Conservation (phyloP, 768 basidiomycete species). For the Amanita brunnescens region DNA sequence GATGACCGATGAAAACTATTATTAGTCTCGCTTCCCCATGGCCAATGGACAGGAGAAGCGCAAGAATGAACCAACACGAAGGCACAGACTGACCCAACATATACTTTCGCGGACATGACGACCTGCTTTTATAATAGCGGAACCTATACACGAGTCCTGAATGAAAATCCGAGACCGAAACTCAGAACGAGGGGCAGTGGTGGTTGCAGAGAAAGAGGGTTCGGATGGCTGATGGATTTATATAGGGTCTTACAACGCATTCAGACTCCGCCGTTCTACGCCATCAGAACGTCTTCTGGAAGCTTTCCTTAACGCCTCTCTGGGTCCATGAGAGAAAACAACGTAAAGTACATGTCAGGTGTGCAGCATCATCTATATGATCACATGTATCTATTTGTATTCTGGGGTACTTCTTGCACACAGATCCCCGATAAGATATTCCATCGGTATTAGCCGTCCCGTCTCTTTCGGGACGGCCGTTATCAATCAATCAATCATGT, state of each 20-base stretch:
- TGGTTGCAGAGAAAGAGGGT: conserved; percentile 25
- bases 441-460: too few relatives aligned
- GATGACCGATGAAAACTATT: conserved; percentile 39
- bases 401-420: too few relatives aligned
- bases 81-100: conserved; percentile 86
- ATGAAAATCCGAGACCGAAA: conserved; percentile 53
- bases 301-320: background rate
- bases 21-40: conserved; percentile 47
- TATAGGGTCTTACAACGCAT: conserved; percentile 28
- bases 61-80: conserved; percentile 36
- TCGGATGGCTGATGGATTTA: conserved; percentile 30
- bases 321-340: too few relatives aligned
- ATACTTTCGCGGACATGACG: conserved; percentile 74
- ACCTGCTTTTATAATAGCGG: conserved; percentile 40
- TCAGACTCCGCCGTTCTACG: conserved; percentile 40
- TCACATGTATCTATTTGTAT: too few relatives aligned
- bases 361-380: too few relatives aligned
- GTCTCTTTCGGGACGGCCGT: too few relatives aligned
- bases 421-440: too few relatives aligned
- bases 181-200: conserved; percentile 38
- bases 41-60: conserved; percentile 39
- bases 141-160: conserved; percentile 42
- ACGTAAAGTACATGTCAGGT: too few relatives aligned
- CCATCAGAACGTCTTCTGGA: conserved; percentile 1
- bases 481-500: too few relatives aligned